Base-by-base conservation (phyloP, 192 early-diverging fungal genomes). In the Backusella tarrabulga region DNA sequence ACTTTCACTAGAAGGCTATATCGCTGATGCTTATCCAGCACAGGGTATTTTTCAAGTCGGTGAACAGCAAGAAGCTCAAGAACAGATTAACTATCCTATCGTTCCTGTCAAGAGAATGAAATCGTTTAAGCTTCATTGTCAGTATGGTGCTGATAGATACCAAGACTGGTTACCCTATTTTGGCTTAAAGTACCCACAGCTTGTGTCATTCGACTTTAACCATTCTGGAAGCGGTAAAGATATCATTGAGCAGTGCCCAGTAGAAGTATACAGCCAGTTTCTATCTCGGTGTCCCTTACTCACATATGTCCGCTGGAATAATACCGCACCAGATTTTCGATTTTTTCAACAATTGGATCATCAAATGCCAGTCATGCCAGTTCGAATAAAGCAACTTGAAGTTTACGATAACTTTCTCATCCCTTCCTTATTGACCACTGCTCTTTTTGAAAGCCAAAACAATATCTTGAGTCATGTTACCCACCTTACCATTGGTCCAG, bases 141-240 rank as follows among this genome's bases (percentile, higher is more conserved):
- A 63, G 26, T 63, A 63, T 29, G 56, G 56, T 4, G 56, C 56
- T 12, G 56, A 63, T 29, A 63, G 56, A 29, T 63, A 63, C n/a
- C 56, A 63, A 63, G 56, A 63, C 26, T 63, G 56, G 56, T 14
- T 63, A 63, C 56, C 56, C 2, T 63, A 63, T 63, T 63, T 63
- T 63, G 56, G 21, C 6, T 3, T 29, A 29, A 63, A 63, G 12
- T 63, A 63, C 23, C 56, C 56, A 26, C 56, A 63, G 12, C 56
- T 63, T 63, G 56, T 63, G 11, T 63, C 56, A 26, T 63, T 63
- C 26, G 26, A 29, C 56, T 63, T 63, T 29, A 63, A 63, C 56
- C 56, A 63, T 63, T 63, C 56, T 14, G 56, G 56, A 63, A 63
- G 26, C 12, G 56, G 56, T 29, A 63, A 63, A 29, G 56, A 63